These are phyloP conservation scores for Yarrowia hollandica DNA, from an alignment of 805 yeast species.

Conservation along the genomic window DNA sequence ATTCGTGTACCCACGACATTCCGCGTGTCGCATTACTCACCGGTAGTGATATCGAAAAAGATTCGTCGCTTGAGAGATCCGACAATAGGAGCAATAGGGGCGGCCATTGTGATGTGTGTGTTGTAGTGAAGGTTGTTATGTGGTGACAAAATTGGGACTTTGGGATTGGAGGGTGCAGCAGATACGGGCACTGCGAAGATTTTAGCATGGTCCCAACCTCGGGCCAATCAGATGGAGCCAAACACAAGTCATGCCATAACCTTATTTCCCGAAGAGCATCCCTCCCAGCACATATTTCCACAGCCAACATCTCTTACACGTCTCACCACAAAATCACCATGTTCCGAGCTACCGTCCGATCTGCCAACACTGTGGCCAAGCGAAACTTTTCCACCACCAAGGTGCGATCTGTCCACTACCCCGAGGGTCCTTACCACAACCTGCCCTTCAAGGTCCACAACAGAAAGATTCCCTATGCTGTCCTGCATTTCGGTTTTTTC, in stretches of 20 bases:
- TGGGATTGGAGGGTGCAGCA: not conserved
- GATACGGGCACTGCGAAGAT: not conserved
- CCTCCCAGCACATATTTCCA: not conserved
- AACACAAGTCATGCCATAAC: slow-evolving; percentile 22
- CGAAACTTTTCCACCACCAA: slow-evolving; percentile 42
- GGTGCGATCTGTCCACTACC: slow-evolving; percentile 53
- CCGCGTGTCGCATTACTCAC: too few species aligned
- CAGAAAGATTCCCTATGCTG: slow-evolving; percentile 86
- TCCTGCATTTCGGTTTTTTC: slow-evolving; percentile 77
- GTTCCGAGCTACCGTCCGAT: slow-evolving; percentile 32
- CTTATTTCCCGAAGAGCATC: not conserved
- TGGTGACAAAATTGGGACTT: slow-evolving; percentile 1
- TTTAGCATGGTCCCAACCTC: not conserved
- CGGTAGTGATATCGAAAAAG: slow-evolving; percentile 73
- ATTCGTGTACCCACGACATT: not conserved
- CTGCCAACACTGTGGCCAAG: slow-evolving; percentile 33
- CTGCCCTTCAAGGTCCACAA: slow-evolving; percentile 91
- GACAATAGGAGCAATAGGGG: slow-evolving; percentile 85
- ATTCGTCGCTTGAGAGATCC: slow-evolving; percentile 82
- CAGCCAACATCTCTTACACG: not conserved
- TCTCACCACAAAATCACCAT: slow-evolving; percentile 17
- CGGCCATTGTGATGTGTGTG: slow-evolving; percentile 47
- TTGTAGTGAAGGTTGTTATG: not conserved
- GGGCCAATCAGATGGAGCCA: not conserved
- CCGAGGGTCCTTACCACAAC: slow-evolving; percentile 86